Base-by-base conservation (phyloP, 2,329 filamentous ascomycete genomes). In the Penicillium italicum region DNA sequence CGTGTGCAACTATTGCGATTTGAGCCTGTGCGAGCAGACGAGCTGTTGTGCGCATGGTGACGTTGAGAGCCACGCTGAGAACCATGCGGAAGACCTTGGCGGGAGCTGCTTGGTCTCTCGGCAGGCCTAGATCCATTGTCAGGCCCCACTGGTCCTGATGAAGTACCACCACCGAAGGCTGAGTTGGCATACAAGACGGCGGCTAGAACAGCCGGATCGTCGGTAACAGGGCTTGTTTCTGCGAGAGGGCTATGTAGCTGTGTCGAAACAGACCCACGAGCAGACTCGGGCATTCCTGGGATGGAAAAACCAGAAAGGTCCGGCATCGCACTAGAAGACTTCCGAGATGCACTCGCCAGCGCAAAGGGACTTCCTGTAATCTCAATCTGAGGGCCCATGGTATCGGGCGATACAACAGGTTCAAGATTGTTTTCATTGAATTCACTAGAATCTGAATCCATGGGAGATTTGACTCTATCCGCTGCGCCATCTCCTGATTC, bases 1-100 rank as follows among this genome's bases (percentile, higher is more conserved):
- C 73, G 70, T 12, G 72, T 72, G 56, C 71, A 70, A 50, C 72
- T 74, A 41, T 72, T 71, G 44, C 73, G 71, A 53, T 72, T 69
- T 4, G 71, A 70, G 31, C 61, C 69, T 7, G 65, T 69, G 37
- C 68, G 70, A 28, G 63, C 67, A 18, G 72, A 71, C 1, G 73
- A 75, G 42, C 62, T 69, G 34, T 69, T 66, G 50, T 71, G 67
- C 12, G 67, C 65, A 44, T 73, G 69, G 37, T 71, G 69, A 24
- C 64, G 62, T 20, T 59, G 64, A 26, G 62, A 60, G 8, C 51
- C 52, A 26, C 64, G 62, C 11, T 59, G 65, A 31, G 62, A 60
- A 8, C 53, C 50, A 3, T 59, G 56, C 4, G 53, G 22, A 7
- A 56, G 58, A 4, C 57, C 66, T 48, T 71, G 65, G 11, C 67